Evolutionary conservation across 2,329 filamentous ascomycete species (phyloP), one percentile per base, ranked within the genome.

Genomic region (Aspergillus novoparasiticus): DNA sequence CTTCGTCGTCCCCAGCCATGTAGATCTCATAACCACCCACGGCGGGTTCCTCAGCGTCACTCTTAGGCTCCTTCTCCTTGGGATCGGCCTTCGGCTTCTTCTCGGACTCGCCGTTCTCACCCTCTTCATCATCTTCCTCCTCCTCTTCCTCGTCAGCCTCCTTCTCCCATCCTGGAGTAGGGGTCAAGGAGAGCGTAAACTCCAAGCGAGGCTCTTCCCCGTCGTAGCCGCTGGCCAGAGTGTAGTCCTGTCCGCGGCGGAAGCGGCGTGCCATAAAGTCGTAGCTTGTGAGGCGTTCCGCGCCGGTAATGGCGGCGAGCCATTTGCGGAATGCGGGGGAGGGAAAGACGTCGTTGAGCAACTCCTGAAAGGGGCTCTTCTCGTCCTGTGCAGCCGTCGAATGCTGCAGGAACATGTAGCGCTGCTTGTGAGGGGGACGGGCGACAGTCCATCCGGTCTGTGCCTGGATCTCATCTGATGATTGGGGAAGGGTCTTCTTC

Each of bases 401-500:
- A 34, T 80, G 77, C 69, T 93, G 88, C 64, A 92, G 86, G 78
- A 95, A 99, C 2, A 97, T 83, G 76, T 90, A 99, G 16, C 94
- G 91, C 75, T 97, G 93, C 81, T 99, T 99, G 81, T 99, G 94
- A 0, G 95, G 95, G 45, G 95, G 95, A 36, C 87, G 86, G 8
- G 95, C 92, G 10, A 96, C 90, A 64, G 85, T 87, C 91, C 92
- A 95, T 0, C 80, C 79, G 48, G 82, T 86, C 65, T 80, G 80
- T 53, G 83, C 83, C 71, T 89, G 86, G 63, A 90, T 88, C 62
- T 85, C 83, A 0, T 77, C 73, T 53, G 85, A 87, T 19, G 76
- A 73, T 11, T 69, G 66, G 19, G 76, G 74, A 2, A 76, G 69
- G 5, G 82, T 81, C 39, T 81, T 75, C 61, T 79, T 80, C 72